Conservation (phyloP, 2,329 filamentous ascomycete genomes). For the Penicillium sp. region DNA sequence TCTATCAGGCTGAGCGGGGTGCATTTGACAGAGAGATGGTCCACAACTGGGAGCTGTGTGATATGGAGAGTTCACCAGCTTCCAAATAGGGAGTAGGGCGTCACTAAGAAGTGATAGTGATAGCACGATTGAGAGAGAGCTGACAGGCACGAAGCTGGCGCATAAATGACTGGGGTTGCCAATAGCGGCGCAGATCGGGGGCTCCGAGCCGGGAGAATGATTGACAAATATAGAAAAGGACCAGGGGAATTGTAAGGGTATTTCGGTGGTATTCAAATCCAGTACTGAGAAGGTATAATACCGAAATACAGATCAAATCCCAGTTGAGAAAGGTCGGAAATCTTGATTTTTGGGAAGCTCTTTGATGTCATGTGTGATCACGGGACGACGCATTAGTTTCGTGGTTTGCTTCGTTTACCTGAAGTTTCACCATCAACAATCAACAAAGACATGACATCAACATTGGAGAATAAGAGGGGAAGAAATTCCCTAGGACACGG, state of each 20-base stretch:
- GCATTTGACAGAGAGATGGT: neutral
- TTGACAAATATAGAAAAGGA: conserved; percentile 15
- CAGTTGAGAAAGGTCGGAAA: neutral
- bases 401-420: conserved; percentile 24
- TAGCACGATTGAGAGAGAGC: conserved; percentile 3
- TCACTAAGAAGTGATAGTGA: conserved; percentile 7
- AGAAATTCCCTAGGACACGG: neutral
- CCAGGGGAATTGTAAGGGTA: conserved; percentile 15
- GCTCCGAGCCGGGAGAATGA: conserved; percentile 10
- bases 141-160: conserved; percentile 23
- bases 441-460: conserved; percentile 21
- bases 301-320: neutral
- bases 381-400: conserved; percentile 26
- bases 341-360: neutral
- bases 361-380: conserved; percentile 24
- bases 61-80: neutral
- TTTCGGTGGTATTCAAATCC: conserved; percentile 20
- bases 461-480: neutral
- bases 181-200: conserved; percentile 28
- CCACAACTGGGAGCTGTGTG: conserved; percentile 2
- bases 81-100: conserved; percentile 1
- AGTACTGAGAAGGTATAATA: conserved; percentile 9
- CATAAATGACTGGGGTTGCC: conserved; percentile 15
- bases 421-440: conserved; percentile 3
- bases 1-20: neutral